Conservation (phyloP, 1,284 basidiomycete species). For the Papiliotrema fonsecae region DNA sequence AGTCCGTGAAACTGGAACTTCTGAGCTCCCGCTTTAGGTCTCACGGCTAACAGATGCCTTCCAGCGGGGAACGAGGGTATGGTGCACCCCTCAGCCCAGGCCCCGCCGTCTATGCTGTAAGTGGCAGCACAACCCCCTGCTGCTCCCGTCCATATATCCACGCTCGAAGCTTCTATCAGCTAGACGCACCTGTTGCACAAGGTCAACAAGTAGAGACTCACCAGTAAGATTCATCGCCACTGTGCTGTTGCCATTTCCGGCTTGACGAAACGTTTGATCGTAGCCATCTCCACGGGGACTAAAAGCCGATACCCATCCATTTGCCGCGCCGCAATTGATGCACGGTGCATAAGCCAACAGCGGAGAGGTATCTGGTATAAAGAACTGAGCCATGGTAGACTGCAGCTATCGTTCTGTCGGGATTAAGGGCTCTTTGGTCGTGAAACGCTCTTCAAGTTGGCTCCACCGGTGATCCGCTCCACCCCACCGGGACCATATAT, state of each 20-base stretch:
- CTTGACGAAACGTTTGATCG: slow-evolving; percentile 32
- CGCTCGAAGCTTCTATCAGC: no score
- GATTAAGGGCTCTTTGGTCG: no score
- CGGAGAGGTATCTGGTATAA: slow-evolving; percentile 33
- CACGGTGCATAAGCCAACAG: slow-evolving; percentile 21
- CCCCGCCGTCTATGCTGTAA: neutral
- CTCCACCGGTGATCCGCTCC: no score
- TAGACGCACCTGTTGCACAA: no score
- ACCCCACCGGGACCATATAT: no score
- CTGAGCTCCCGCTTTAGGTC: neutral
- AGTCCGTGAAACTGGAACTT: slow-evolving; percentile 27
- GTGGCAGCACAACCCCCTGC: neutral
- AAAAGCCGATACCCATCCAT: slow-evolving; percentile 25
- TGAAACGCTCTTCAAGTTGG: no score
- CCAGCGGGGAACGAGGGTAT: slow-evolving; percentile 15
- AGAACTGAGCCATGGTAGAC: slow-evolving; percentile 14
- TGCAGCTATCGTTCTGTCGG: neutral
- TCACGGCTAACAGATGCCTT: slow-evolving; percentile 18
- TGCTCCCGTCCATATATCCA: no score
- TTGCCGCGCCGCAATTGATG: slow-evolving; percentile 3
- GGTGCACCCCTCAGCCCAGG: neutral
- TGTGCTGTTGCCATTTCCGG: neutral
- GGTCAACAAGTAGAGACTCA: no score
- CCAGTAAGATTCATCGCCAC: slow-evolving; percentile 30
- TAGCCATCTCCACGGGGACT: slow-evolving; percentile 21